These are phyloP conservation scores for Scenedesmus sp. DNA, from an alignment of 163 green algal genomes.

Conservation along the genomic window DNA sequence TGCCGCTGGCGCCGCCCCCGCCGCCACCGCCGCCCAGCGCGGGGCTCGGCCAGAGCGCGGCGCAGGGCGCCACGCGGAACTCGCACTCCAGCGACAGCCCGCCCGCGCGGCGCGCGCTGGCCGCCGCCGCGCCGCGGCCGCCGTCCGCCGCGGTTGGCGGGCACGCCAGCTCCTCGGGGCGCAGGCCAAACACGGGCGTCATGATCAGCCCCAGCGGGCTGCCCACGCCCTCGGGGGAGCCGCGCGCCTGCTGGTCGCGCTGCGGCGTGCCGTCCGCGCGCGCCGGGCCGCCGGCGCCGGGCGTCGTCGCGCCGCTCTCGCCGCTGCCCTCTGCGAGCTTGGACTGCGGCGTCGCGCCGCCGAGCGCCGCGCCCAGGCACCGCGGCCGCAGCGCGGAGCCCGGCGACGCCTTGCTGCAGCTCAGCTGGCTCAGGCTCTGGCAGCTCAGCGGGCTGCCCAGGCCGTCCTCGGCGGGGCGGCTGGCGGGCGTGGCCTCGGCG, in stretches of 20 bases:
- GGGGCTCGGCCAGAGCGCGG: slow-evolving; percentile 11
- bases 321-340: no score
- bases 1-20: slow-evolving; percentile 1
- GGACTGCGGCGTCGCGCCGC: no score
- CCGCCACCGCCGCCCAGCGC: not conserved
- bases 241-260: not conserved
- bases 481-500: not conserved
- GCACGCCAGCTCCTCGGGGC: not conserved
- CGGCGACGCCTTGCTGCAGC: slow-evolving; percentile 9
- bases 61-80: slow-evolving; percentile 3
- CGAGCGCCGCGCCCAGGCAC: no score
- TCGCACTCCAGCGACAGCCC: not conserved
- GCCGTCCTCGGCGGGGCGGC: slow-evolving; percentile 7
- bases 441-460: slow-evolving; percentile 8
- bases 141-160: no score
- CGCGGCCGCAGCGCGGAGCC: no score
- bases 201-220: not conserved
- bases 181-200: slow-evolving; percentile 13
- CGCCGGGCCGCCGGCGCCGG: no score
- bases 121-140: no score
- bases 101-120: not conserved
- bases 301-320: no score
- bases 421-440: slow-evolving; percentile 14
- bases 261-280: no score
- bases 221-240: no score